Percentiles rank a stretch among this genome's conserved stretches.
Conservation (phyloP, 495 filamentous ascomycete genomes). For the Aspergillus haitiensis region DNA sequence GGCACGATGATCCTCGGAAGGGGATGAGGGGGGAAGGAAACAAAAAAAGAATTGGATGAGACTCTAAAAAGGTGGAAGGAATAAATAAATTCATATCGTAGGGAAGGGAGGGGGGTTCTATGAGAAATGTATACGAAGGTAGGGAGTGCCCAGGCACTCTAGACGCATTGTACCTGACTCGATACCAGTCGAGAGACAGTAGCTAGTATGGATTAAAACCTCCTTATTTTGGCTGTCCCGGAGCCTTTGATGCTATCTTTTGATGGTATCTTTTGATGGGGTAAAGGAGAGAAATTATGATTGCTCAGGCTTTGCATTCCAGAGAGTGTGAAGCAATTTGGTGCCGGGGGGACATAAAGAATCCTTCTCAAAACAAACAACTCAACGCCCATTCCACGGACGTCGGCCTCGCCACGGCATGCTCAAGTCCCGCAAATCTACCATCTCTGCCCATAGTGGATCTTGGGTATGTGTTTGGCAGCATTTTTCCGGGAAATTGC, state of each 20-base stretch:
- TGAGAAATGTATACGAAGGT: too few species aligned
- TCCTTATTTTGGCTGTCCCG: too few species aligned
- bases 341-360: slow-evolving; percentile 21
- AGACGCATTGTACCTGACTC: too few species aligned
- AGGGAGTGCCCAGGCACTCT: too few species aligned
- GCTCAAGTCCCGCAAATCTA: neutral
- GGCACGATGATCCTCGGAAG: neutral
- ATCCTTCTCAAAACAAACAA: slow-evolving; percentile 27
- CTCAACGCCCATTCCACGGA: slow-evolving; percentile 24
- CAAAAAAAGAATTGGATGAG: too few species aligned
- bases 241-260: too few species aligned
- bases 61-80: too few species aligned
- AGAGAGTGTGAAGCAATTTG: slow-evolving; percentile 9
- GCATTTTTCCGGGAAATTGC: slow-evolving; percentile 19
- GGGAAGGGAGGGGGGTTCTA: too few species aligned
- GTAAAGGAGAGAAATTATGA: slow-evolving; percentile 1
- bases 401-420: slow-evolving; percentile 19
- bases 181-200: too few species aligned
- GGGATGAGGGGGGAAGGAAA: neutral
- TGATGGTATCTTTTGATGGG: neutral
- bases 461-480: slow-evolving; percentile 15
- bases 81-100: too few species aligned
- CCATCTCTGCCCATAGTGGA: slow-evolving; percentile 1
- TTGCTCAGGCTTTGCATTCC: slow-evolving; percentile 18
- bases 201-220: too few species aligned